Evolutionary conservation across 2,329 filamentous ascomycete genomes (phyloP), one percentile per base, ranked within the genome.

Genomic region (Pleurostoma richardsiae): DNA sequence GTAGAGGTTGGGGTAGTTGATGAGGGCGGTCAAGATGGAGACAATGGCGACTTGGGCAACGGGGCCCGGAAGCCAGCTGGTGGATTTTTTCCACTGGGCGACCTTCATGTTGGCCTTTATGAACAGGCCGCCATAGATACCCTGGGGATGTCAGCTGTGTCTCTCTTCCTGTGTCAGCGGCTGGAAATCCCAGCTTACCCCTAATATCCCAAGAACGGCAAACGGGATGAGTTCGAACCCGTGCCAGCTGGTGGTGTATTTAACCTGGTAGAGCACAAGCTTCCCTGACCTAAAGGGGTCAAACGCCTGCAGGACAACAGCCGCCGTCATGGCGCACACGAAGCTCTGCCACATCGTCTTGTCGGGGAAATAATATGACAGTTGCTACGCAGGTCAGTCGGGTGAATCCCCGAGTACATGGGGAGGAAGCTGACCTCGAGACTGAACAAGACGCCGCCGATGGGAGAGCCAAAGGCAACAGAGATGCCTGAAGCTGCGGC

Each of bases 261-360:
- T 92, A 59, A 96, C 91, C 67, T 99, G 91, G 63, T 96, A 99
- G 46, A 97, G 73, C 41, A 97, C 94, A 45, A 97, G 85, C 65
- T 99, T 95, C 45, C 92, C 94, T 2, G 91, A 95, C 45, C 94
- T 82, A 64, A 97, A 96, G 4, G 94, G 94, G 62, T 99, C 94
- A 51, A 96, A 80, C 4, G 89, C 89, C 65, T 97, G 92, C 4
- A 99, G 75, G 10, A 90, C 90, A 36, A 97, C 89, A 19, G 94
- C 92, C 11, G 91, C 94, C n/a, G 95, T 89, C 91, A 97, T 97
- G 62, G 94, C 94, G 59, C 94, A 97, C 39, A 99, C 94, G 61
- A 99, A 99, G 59, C 90, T 96, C 65, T 96, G 94, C 94, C 94
- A 99, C 94, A 99, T 97, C 7, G 94, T 97, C 68, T 97, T 97